These are phyloP conservation scores for Annulohypoxylon stygium DNA, from an alignment of 495 filamentous ascomycete genomes.

Conservation along the genomic window DNA sequence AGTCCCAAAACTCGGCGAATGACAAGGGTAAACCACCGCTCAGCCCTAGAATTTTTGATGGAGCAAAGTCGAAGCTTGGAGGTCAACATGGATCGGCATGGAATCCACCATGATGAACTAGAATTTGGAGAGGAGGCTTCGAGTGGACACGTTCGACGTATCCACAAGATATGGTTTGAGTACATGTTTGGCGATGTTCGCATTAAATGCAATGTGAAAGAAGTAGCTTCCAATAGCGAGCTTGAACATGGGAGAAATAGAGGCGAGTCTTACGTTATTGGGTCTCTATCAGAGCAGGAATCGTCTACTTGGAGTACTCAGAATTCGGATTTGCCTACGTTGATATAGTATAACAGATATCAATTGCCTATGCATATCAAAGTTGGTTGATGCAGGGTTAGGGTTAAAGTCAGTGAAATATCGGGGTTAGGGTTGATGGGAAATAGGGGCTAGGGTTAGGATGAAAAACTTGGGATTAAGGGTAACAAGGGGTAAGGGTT, in stretches of 20 bases:
- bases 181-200: slow-evolving; percentile 34
- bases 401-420: background rate
- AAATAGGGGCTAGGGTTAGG: too few relatives aligned
- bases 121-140: slow-evolving; percentile 4
- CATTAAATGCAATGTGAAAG: slow-evolving; percentile 13
- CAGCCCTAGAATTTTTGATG: slow-evolving; percentile 30
- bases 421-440: background rate
- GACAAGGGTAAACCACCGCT: slow-evolving; percentile 12
- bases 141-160: background rate
- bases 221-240: background rate
- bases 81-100: slow-evolving; percentile 21
- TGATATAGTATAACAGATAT: background rate
- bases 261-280: background rate
- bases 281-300: background rate
- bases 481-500: too few relatives aligned
- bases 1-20: background rate
- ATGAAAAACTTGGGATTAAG: too few relatives aligned
- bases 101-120: slow-evolving; percentile 10
- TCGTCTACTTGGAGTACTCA: background rate
- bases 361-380: background rate
- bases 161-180: slow-evolving; percentile 24
- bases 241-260: background rate
- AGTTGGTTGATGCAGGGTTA: background rate
- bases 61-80: slow-evolving; percentile 26
- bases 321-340: background rate